Conservation (phyloP, 176 grass and related monocot genomes). For the Zizania latifolia region DNA sequence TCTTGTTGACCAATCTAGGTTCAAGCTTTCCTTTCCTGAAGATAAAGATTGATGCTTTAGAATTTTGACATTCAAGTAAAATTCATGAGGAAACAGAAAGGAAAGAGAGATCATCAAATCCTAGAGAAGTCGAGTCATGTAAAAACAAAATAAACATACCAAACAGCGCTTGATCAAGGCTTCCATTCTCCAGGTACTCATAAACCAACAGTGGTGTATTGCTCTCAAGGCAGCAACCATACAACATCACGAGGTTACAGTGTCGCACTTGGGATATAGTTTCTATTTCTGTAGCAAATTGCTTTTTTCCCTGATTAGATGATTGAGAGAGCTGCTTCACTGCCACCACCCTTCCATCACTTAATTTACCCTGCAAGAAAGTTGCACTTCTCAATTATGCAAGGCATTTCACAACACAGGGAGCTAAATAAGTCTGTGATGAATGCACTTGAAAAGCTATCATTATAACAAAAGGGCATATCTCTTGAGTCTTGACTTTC, state of each 20-base stretch:
- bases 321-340: constrained; percentile 69
- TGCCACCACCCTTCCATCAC: constrained; percentile 69
- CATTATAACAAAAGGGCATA: not conserved
- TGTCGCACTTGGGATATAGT: constrained; percentile 75
- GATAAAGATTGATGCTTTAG: not conserved
- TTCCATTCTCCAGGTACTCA: constrained; percentile 75
- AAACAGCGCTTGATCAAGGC: constrained; percentile 70
- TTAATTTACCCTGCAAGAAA: constrained; percentile 59
- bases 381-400: not conserved
- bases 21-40: constrained; percentile 46
- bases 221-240: constrained; percentile 75
- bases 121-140: too few relatives aligned
- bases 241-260: constrained; percentile 59
- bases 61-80: not conserved
- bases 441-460: not conserved
- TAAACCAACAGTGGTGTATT: constrained; percentile 66
- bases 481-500: not conserved
- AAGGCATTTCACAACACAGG: constrained; percentile 2
- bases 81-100: too few relatives aligned
- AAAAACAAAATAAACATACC: constrained; percentile 32
- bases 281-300: constrained; percentile 82
- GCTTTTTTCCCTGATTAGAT: constrained; percentile 68
- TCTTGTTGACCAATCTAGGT: constrained; percentile 52
- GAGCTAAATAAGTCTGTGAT: not conserved
- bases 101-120: too few relatives aligned